Evolutionary conservation across 108 stramenopile genomes (phyloP), one percentile per base, ranked within the genome.

Genomic region (Cyclotella kingstonii): DNA sequence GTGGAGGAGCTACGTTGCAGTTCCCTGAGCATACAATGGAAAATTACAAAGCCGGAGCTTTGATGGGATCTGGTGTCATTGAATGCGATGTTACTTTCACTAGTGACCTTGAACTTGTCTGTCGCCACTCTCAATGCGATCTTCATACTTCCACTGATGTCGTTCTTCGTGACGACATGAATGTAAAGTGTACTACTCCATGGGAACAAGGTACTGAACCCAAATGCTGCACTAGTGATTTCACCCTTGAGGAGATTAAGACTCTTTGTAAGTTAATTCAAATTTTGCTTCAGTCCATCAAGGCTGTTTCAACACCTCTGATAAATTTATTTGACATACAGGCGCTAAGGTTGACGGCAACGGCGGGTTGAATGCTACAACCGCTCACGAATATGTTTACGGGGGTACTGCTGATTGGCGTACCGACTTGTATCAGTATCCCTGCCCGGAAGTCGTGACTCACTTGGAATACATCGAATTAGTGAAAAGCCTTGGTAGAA

Each of bases 51-150:
- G 82, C 82, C 8, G 82, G 75, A 11, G 64, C 70, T 3, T 3
- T 72, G 0, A 49, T 54, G 53, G 87, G 87, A 39, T 84, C 87
- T 21, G 87, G 87, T 9, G 73, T 89, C 42, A 73, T 89, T 26
- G 87, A 89, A 59, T 89, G 87, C 51, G 87, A 89, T 70, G 87
- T 89, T 26, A 89, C 83, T 12, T 85, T 89, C 59, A 89, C 87
- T 19, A 82, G 76, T 38, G 87, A 89, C 33, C 62, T 46, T 1
- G 54, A 84, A 50, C 77, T 89, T 11, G 53, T 85, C 36, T 89
- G 87, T 34, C 82, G 87, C 44, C 87, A 89, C 39, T 54, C 82
- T 15, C 87, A 85, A 40, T 85, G 87, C 59, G 87, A 85, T 59
- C 51, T 89, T 45, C 87, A 89, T 63, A 83, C 83, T 6, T 84